phyloP scores from a whole-genome alignment of 257 asterid genomes.

The Solanum bulbocastanum region DNA sequence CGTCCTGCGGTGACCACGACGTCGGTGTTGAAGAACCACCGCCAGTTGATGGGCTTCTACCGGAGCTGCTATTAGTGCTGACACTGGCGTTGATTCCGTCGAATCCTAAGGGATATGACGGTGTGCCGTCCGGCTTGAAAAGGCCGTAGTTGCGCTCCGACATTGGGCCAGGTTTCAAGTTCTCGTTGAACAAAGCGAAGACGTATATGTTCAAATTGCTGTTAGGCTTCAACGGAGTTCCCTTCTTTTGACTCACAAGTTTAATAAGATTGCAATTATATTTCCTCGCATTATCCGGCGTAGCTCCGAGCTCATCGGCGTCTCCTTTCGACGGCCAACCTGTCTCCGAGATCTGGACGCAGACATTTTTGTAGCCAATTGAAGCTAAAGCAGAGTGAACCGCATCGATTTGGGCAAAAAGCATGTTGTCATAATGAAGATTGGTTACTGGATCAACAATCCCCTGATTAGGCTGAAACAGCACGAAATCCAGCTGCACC shows the following conservation, averaged over 20 bases:
- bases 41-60: neutral
- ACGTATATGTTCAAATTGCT: constrained; percentile 47
- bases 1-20: constrained; percentile 18
- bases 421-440: constrained; percentile 68
- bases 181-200: constrained; percentile 80
- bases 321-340: constrained; percentile 97
- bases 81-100: neutral
- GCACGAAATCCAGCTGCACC: constrained; percentile 50
- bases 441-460: constrained; percentile 38
- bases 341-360: constrained; percentile 77
- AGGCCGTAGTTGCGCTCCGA: constrained; percentile 85
- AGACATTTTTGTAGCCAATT: constrained; percentile 53
- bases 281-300: constrained; percentile 60
- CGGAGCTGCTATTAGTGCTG: neutral
- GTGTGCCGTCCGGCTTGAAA: constrained; percentile 77
- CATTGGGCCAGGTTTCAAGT: constrained; percentile 80
- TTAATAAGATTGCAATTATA: constrained; percentile 59
- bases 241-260: constrained; percentile 46
- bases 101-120: constrained; percentile 12
- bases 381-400: constrained; percentile 57
- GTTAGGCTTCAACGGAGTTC: constrained; percentile 74
- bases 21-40: neutral
- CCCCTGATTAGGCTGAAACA: constrained; percentile 45
- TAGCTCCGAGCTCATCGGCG: constrained; percentile 70
- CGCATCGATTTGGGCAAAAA: constrained; percentile 76